These are phyloP conservation scores for Oryza brachyantha DNA, from an alignment of 176 grass and related monocot genomes.

Conservation along the genomic window DNA sequence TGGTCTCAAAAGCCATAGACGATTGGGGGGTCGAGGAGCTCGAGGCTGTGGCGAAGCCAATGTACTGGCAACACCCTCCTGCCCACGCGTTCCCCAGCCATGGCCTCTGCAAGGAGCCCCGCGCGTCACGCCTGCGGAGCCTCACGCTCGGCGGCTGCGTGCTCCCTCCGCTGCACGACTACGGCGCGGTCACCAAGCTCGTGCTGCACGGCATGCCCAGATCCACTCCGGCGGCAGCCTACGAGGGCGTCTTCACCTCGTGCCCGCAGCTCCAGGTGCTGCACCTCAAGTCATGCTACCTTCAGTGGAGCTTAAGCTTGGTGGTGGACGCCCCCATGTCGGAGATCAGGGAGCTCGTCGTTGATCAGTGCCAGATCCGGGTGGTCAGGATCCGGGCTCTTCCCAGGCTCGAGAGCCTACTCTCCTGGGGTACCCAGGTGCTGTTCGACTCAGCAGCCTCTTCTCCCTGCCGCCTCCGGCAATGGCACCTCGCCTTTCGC, in stretches of 20 bases:
- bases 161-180: background rate
- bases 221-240: background rate
- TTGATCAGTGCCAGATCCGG: background rate
- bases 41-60: background rate
- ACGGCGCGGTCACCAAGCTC: background rate
- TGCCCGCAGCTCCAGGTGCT: background rate
- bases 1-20: background rate
- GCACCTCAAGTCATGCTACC: background rate
- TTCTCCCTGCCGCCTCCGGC: background rate
- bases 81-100: background rate
- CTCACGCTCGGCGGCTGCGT: background rate
- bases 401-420: background rate
- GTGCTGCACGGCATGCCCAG: background rate
- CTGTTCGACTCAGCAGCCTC: background rate
- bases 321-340: background rate
- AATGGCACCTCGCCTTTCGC: background rate
- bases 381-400: background rate
- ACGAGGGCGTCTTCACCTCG: background rate
- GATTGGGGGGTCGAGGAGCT: conserved; percentile 23
- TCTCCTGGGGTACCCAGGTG: background rate
- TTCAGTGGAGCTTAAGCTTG: no score
- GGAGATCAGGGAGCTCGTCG: conserved; percentile 8
- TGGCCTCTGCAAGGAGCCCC: conserved; percentile 11
- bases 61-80: background rate
- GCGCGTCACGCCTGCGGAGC: background rate